phyloP scores from a whole-genome alignment of 169 alveolate species.

The Cyclospora cayetanensis region DNA sequence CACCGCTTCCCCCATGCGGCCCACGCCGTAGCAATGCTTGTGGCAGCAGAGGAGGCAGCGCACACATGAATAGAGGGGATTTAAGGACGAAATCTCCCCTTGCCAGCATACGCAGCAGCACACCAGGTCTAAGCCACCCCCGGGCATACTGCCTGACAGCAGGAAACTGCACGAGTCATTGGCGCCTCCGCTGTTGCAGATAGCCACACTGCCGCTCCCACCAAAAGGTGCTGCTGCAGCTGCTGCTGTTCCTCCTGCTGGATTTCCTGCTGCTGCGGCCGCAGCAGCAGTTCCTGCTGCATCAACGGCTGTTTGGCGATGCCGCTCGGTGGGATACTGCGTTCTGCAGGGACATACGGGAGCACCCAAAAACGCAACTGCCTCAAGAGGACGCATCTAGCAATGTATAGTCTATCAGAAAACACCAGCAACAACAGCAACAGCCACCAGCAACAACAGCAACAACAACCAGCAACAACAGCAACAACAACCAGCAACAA shows the following conservation, averaged over 20 bases:
- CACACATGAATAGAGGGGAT: slow-evolving; percentile 79
- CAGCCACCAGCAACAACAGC: background rate
- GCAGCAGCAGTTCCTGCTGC: background rate
- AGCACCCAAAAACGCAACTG: too few species aligned
- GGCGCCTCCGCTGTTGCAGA: slow-evolving; percentile 4
- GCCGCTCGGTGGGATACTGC: too few species aligned
- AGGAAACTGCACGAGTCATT: background rate
- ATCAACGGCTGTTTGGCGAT: too few species aligned
- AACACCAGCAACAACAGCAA: background rate
- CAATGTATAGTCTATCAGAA: too few species aligned
- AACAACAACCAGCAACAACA: background rate
- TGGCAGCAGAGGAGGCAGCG: slow-evolving; percentile 79
- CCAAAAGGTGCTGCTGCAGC: background rate
- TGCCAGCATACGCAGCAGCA: slow-evolving; percentile 80
- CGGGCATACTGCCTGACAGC: background rate
- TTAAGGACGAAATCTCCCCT: slow-evolving; percentile 73
- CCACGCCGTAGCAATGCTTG: slow-evolving; percentile 81
- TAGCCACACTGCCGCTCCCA: background rate
- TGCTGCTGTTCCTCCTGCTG: slow-evolving; percentile 50
- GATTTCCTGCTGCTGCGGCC: background rate
- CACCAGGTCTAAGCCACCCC: slow-evolving; percentile 1
- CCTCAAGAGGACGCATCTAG: too few species aligned
- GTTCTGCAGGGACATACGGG: too few species aligned
- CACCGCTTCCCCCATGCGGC: slow-evolving; percentile 69
- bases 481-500: too few species aligned